Evolutionary conservation across 1,284 basidiomycete species (phyloP), one percentile per base, ranked within the genome.

Genomic region (Gomphus bonarii): DNA sequence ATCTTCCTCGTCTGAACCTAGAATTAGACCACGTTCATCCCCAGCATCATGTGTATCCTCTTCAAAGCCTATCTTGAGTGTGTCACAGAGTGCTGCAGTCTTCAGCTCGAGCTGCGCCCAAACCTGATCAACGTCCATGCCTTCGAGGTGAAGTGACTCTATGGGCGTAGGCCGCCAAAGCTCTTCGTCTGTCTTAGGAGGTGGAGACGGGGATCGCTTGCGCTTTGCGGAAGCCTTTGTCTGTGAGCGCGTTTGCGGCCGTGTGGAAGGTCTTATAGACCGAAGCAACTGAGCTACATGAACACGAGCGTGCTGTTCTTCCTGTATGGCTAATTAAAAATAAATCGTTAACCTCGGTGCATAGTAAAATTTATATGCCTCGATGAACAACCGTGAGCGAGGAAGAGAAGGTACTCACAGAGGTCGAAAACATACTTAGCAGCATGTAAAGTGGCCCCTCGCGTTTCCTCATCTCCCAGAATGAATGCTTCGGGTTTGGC

Each of bases 31-130:
- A 55, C 61, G 53, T 67, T 67, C 59, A 33, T 64, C 67, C 20
- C 68, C 69, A 8, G 62, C 63, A 18, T 67, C 65, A n/a, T 53
- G 35, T 1, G 62, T 49, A 20, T 69, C 70, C 2, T 61, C 63
- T 1, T 61, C 61, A 1, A 87, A 69, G 31, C 77, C 75, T 54
- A 75, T 73, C 40, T 81, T 76, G 47, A 91, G 71, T 60, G 85
- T 75, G 54, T 80, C 75, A 61, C 86, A 88, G 25, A 90, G 69
- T 55, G 74, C 79, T 61, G 81, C 79, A 28, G 83, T 73, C 50
- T 88, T 76, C 50, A 95, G 73, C 66, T 97, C 94, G 54, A 95
- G 70, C 70, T 97, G 95, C 50, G 86, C 84, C 95, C 95, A 99
- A 28, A 98, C 75, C 69, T 97, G 94, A 58, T 91, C 89, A 22